phyloP scores from a whole-genome alignment of 345 rosid species.

The Salix caprea region DNA sequence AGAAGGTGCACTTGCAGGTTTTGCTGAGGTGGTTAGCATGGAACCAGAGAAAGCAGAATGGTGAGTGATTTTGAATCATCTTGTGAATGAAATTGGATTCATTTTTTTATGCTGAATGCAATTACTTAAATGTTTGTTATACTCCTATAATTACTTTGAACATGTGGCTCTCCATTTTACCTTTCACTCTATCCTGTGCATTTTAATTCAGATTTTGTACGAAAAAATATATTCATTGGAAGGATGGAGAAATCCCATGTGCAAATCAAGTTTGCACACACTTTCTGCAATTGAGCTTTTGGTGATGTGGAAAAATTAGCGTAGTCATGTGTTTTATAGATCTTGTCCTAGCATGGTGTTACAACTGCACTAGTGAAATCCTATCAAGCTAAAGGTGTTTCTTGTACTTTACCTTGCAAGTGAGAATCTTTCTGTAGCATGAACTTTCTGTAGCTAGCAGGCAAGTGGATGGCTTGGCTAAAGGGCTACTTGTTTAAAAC shows the following conservation, averaged over 20 bases:
- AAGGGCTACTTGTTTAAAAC: background rate
- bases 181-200: background rate
- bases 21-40: slow-evolving; percentile 88
- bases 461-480: background rate
- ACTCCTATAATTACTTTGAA: background rate
- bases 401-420: background rate
- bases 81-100: background rate
- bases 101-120: background rate
- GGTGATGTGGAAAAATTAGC: background rate
- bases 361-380: background rate
- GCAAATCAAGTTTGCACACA: background rate
- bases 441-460: background rate
- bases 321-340: background rate
- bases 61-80: slow-evolving; percentile 33
- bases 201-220: background rate
- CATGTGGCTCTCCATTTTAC: background rate
- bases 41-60: slow-evolving; percentile 99
- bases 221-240: background rate
- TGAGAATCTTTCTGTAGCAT: background rate
- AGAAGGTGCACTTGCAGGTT: slow-evolving; percentile 88
- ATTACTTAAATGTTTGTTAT: background rate
- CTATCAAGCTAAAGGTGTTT: background rate
- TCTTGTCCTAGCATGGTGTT: background rate
- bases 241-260: background rate
- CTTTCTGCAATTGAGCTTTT: background rate